Base-by-base conservation (phyloP, 1,284 basidiomycete species). In the Serendipita sp. region DNA sequence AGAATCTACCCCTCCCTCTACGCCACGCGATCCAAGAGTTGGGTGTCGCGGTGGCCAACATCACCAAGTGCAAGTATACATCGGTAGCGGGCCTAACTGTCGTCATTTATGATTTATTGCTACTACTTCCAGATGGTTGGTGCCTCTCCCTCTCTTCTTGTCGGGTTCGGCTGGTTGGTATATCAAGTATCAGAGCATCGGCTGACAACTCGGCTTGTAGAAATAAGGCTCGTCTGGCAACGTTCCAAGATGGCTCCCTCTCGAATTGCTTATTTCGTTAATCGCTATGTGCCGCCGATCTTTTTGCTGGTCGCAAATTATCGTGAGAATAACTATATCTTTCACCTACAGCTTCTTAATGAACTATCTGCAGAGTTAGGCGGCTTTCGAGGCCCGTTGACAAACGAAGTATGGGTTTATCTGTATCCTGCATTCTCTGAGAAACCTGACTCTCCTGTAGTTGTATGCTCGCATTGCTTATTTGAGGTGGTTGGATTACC, bases 221-320 rank as follows among this genome's bases (percentile, higher is more conserved):
- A 58, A 35, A n/a, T 58, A n/a, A 17, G 53, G 32, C 30, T 58
- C 6, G 10, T 58, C 15, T 58, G 53, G 53, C 53, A 58, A 32
- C 15, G 15, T n/a, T 26, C 53, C 6, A 29, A 35, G 15, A 22
- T 6, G 22, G 30, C 8, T 2, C 5, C 53, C 3, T 26, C 22
- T 10, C 53, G 53, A 58, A 10, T 26, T 10, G 22, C 26, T 4
- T 58, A 58, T n/a, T 58, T 58, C 32, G 30, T 58, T n/a, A 58
- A 58, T 32, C 53, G 53, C 53, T 58, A 58, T 30, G 26, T 58
- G 12, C 53, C 53, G 53, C 53, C 53, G 3, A 26, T 58, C 15
- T 58, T 58, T 58, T n/a, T 58, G 3, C 3, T 58, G 5, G 32
- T 58, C 53, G 10, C 53, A 58, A 58, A 58, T 35, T 58, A 58